Evolutionary conservation across 441 rosid genomes (phyloP).

Genomic region (Corymbia citriodora): DNA sequence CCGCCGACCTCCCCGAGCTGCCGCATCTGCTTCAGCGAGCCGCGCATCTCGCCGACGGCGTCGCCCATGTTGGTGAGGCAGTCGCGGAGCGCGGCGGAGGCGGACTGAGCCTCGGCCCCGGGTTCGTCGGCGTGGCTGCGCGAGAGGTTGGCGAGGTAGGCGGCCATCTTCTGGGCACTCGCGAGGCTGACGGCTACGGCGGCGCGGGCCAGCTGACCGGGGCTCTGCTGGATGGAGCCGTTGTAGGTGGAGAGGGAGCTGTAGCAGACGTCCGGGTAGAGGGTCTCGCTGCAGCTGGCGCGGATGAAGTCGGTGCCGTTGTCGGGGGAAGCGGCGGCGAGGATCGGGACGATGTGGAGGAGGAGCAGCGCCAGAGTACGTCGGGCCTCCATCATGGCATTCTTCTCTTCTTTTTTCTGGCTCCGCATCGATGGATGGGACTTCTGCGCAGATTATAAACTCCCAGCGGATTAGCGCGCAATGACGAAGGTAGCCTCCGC

Average conservation of each 20-base stretch:
- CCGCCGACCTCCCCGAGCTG: background rate
- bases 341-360: background rate
- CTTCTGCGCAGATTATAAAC: background rate
- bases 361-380: background rate
- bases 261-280: background rate
- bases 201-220: background rate
- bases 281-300: conserved; percentile 1
- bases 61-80: background rate
- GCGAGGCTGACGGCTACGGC: background rate
- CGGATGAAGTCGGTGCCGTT: background rate
- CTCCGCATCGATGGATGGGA: background rate
- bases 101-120: background rate
- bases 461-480: background rate
- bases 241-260: background rate
- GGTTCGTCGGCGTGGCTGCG: background rate
- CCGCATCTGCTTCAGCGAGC: background rate
- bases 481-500: background rate
- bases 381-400: background rate
- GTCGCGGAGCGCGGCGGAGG: background rate
- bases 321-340: background rate
- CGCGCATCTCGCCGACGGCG: background rate
- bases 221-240: background rate
- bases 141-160: background rate
- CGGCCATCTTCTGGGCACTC: background rate
- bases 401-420: background rate